phyloP scores from a whole-genome alignment of 2,329 filamentous ascomycete species.

The Penicillium sumatraense region DNA sequence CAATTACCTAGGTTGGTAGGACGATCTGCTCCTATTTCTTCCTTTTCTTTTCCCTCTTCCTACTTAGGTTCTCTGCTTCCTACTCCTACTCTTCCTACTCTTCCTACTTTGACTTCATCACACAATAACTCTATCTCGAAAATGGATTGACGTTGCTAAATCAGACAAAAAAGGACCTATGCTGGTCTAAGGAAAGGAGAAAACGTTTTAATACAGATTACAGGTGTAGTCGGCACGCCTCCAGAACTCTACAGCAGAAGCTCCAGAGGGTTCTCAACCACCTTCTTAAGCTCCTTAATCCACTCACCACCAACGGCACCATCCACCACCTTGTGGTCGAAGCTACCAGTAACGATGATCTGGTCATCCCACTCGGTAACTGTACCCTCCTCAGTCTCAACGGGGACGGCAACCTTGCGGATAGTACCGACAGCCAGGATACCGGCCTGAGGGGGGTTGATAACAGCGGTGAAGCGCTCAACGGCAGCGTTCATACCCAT shows the following conservation, averaged over 20 bases:
- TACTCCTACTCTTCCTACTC: too few species aligned
- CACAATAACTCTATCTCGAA: constrained; percentile 21
- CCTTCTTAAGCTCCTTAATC: constrained; percentile 96
- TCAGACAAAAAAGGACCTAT: constrained; percentile 33
- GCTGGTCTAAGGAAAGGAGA: constrained; percentile 30
- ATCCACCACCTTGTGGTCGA: constrained; percentile 99
- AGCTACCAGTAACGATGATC: constrained; percentile 91
- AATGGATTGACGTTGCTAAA: constrained; percentile 38
- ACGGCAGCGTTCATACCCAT: constrained; percentile 99
- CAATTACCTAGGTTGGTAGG: too few species aligned
- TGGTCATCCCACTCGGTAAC: constrained; percentile 93
- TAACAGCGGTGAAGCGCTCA: constrained; percentile 96
- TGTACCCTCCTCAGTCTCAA: constrained; percentile 81
- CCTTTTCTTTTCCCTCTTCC: too few species aligned
- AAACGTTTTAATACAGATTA: constrained; percentile 46
- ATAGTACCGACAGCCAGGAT: constrained; percentile 95
- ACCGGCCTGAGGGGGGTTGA: constrained; percentile 96
- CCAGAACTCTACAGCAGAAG: constrained; percentile 73
- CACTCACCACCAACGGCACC: constrained; percentile 96
- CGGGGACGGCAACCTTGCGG: constrained; percentile 90
- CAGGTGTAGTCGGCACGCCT: constrained; percentile 12
- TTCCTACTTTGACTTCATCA: too few species aligned
- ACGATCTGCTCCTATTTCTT: too few species aligned
- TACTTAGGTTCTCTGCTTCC: too few species aligned
- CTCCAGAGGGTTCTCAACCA: constrained; percentile 95